Evolutionary conservation across 208 protist genomes (phyloP).

Genomic region (Trypanosoma cruzi): DNA sequence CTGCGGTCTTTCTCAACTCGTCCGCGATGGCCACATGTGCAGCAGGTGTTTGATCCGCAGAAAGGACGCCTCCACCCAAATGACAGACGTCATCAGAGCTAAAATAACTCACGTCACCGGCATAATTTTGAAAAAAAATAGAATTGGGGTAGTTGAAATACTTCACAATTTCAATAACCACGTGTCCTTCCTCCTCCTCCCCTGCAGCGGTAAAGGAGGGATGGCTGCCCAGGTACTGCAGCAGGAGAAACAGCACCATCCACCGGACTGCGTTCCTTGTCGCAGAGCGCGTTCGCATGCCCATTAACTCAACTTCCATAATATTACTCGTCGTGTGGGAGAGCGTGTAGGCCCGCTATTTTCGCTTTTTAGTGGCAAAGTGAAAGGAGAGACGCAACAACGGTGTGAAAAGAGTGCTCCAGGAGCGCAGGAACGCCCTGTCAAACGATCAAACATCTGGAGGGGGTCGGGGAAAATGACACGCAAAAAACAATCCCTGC

Average conservation of each 20-base stretch:
- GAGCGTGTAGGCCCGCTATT: too few species aligned
- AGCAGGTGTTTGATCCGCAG: conserved; percentile 5
- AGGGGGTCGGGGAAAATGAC: too few species aligned
- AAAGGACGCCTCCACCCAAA: neutral
- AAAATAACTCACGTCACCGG: neutral
- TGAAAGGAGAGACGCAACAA: too few species aligned
- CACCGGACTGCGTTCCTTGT: neutral
- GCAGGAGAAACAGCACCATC: conserved; percentile 4
- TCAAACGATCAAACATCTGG: too few species aligned
- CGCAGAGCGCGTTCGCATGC: conserved; percentile 1
- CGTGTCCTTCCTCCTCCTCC: neutral
- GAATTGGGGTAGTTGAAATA: neutral
- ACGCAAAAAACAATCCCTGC: too few species aligned
- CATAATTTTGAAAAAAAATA: neutral
- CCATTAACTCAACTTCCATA: too few species aligned
- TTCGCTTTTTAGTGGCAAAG: too few species aligned
- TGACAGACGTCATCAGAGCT: neutral
- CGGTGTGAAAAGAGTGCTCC: too few species aligned
- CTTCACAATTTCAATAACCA: neutral
- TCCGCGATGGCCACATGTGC: neutral
- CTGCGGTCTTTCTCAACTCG: neutral
- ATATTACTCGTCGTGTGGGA: too few species aligned
- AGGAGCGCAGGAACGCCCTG: too few species aligned
- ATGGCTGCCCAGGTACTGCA: neutral
- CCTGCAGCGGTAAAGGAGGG: neutral